Conservation (phyloP, 306 rosid species). For the Fagus sylvatica region DNA sequence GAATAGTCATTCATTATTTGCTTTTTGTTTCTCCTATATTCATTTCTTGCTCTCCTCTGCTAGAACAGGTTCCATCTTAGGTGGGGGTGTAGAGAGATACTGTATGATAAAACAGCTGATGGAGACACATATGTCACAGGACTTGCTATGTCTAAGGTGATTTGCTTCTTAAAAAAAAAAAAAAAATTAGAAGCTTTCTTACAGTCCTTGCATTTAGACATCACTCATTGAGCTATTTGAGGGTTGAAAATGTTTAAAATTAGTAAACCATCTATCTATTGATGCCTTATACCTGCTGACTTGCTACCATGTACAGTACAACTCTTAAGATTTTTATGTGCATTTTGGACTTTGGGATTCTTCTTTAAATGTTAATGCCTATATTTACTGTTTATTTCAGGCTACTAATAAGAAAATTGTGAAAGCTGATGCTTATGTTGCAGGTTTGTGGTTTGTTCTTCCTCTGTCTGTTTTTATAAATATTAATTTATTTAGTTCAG, state of each 20-base stretch:
- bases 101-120: conserved; percentile 60
- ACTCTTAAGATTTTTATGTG: neutral
- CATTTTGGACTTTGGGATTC: neutral
- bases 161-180: neutral
- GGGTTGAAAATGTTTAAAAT: neutral
- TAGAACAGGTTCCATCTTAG: conserved; percentile 47
- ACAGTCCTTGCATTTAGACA: neutral
- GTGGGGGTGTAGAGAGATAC: no score
- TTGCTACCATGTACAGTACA: neutral
- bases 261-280: neutral
- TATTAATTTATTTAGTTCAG: conserved; percentile 18
- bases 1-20: conserved; percentile 1
- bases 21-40: conserved; percentile 2
- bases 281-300: neutral
- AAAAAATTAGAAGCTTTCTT: neutral
- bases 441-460: conserved; percentile 61
- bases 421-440: conserved; percentile 93
- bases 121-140: conserved; percentile 73
- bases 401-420: conserved; percentile 81
- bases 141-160: conserved; percentile 81
- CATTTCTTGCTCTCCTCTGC: conserved; percentile 22
- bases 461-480: neutral
- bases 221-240: neutral
- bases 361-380: conserved; percentile 16
- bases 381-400: conserved; percentile 39